These are phyloP conservation scores for Piloderma croceum DNA, from an alignment of 768 basidiomycete species.

Conservation along the genomic window DNA sequence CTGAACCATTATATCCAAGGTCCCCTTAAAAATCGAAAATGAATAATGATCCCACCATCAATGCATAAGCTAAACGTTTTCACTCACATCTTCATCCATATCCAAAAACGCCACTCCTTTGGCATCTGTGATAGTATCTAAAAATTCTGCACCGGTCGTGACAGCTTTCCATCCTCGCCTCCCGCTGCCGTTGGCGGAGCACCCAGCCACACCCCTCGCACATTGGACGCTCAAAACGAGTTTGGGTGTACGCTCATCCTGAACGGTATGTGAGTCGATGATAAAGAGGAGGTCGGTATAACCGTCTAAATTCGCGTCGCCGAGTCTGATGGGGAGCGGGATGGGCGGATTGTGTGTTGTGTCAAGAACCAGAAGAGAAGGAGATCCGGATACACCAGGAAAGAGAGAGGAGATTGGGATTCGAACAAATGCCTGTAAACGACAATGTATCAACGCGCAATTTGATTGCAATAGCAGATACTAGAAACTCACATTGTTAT, in stretches of 20 bases:
- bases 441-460: not conserved
- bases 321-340: constrained; percentile 74
- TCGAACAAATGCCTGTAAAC: constrained; percentile 54
- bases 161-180: constrained; percentile 62
- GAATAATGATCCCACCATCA: not conserved
- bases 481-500: constrained; percentile 43
- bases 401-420: constrained; percentile 63
- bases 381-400: constrained; percentile 28
- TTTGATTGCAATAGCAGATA: not conserved
- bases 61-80: not conserved
- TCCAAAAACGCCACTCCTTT: constrained; percentile 78
- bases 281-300: constrained; percentile 82
- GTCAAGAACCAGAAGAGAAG: constrained; percentile 67
- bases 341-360: constrained; percentile 58
- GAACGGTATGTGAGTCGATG: constrained; percentile 37
- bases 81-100: constrained; percentile 89
- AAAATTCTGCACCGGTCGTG: constrained; percentile 49
- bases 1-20: constrained; percentile 88
- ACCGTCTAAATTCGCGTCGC: constrained; percentile 90
- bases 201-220: constrained; percentile 48
- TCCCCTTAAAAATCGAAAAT: constrained; percentile 49
- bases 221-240: constrained; percentile 65
- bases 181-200: constrained; percentile 42
- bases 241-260: constrained; percentile 46
- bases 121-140: constrained; percentile 73